Base-by-base conservation (phyloP, 257 asterid species). In the Solanum etuberosum region DNA sequence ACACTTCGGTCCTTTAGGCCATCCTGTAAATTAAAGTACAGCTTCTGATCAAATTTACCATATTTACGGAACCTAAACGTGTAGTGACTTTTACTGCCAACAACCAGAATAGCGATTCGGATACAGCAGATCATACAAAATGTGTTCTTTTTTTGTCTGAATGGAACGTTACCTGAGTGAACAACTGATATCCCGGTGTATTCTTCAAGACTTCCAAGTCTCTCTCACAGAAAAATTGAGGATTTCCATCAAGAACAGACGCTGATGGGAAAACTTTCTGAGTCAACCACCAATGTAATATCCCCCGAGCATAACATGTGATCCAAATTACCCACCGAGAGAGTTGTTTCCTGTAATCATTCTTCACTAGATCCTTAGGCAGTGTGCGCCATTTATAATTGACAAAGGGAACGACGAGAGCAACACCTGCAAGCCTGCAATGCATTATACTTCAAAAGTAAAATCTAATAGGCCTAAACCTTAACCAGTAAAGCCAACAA, bases 211-310 rank as follows among this genome's bases (percentile, higher is more conserved):
- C 96, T 85, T 95, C 98, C 88, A 94, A 86, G 89, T 97, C 99
- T 89, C 92, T 95, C 59, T 87, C 87, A 89, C 93, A 90, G 68
- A 94, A 95, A 87, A 95, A 95, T 1, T 90, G 84, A 38, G 99
- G 95, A 89, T 93, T 97, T 84, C 94, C 91, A 48, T 96, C 98
- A 27, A 94, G 98, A n/a, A 92, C 93, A 31, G 92, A 91, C 2
- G 98, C 91, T 12, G 98, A 93, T n/a, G 98, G 99, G 91, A 97
- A 97, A 70, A 97, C 23, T 51, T 95, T 95, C 88, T 95, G 99
- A 51, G 94, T 97, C 72, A 95, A 86, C 98, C 98, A 96, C 99
- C 98, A 95, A 87, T 94, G 92, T 40, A 97, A 40, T 35, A 95
- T 86, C 72, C 96, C 91, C 0, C 98, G 98, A 86, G 94, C 86